phyloP scores from a whole-genome alignment of 768 basidiomycete species.

The Ephemerocybe angulata region DNA sequence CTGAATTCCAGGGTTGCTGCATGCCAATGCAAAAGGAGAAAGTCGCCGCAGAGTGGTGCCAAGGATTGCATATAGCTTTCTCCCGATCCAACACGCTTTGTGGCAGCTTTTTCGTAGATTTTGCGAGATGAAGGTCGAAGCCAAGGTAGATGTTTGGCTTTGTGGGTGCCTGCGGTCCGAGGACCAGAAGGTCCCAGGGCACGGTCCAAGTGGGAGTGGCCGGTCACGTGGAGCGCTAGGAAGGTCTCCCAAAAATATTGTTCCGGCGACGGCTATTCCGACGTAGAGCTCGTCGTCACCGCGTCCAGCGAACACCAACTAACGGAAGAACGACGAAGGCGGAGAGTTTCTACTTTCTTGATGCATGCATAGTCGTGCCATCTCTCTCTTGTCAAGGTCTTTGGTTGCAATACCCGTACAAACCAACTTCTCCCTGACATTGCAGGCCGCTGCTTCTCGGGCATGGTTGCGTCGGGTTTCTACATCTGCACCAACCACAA shows the following conservation, averaged over 20 bases:
- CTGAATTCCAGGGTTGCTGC: too few species aligned
- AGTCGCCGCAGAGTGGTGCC: too few species aligned
- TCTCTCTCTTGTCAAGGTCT: constrained; percentile 29
- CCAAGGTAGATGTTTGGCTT: not conserved
- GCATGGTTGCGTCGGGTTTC: constrained; percentile 39
- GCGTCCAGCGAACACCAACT: not conserved
- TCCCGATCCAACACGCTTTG: too few species aligned
- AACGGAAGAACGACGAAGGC: not conserved
- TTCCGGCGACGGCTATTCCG: not conserved
- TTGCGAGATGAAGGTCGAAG: too few species aligned
- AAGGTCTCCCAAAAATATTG: not conserved
- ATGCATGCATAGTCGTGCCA: constrained; percentile 50
- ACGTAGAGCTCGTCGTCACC: constrained; percentile 2
- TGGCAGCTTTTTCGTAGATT: too few species aligned
- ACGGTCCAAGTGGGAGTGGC: too few species aligned
- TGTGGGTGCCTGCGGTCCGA: too few species aligned
- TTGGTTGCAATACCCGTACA: constrained; percentile 13
- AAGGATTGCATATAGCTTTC: too few species aligned
- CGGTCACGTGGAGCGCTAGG: not conserved
- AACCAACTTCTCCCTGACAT: constrained; percentile 36
- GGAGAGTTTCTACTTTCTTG: constrained; percentile 18
- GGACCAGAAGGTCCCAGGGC: too few species aligned
- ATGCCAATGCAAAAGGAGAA: too few species aligned
- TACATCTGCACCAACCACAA: not conserved
- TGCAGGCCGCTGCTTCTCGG: constrained; percentile 47